These are phyloP conservation scores for Penicillium soppii DNA, from an alignment of 495 filamentous ascomycete genomes.

Conservation along the genomic window DNA sequence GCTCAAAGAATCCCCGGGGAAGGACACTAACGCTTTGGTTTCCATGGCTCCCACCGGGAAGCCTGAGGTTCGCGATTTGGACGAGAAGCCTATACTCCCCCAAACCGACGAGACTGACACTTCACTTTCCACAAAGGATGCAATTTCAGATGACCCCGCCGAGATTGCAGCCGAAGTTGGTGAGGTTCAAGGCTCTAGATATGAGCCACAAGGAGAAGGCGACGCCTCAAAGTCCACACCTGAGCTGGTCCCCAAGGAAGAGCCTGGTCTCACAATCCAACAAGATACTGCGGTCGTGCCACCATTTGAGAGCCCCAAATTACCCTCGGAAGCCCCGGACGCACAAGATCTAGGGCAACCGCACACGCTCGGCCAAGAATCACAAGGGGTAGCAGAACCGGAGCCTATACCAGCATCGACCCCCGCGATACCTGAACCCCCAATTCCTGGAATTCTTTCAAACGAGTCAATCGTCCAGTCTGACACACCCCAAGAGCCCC, in stretches of 20 bases:
- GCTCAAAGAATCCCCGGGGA: neutral
- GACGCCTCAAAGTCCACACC: neutral
- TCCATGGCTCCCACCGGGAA: neutral
- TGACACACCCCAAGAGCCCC: neutral
- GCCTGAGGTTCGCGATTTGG: neutral
- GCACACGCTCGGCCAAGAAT: neutral
- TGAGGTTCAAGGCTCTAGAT: neutral
- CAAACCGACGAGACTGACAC: neutral
- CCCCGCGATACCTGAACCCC: neutral
- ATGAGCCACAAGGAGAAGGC: neutral
- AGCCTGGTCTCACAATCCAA: neutral
- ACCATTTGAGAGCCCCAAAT: slow-evolving; percentile 5
- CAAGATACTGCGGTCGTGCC: neutral
- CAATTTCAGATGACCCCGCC: neutral
- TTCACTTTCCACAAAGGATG: neutral
- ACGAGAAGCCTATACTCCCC: neutral
- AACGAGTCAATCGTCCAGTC: neutral
- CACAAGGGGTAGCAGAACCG: neutral
- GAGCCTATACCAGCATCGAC: neutral
- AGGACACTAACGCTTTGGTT: neutral
- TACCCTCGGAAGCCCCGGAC: slow-evolving; percentile 2
- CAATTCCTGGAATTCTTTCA: neutral
- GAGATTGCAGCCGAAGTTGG: neutral
- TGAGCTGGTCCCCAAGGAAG: slow-evolving; percentile 1
- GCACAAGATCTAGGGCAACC: slow-evolving; percentile 1